Percentiles rank a stretch among this genome's conserved stretches.
These are phyloP conservation scores for Mycena olivaceomarginata DNA, from an alignment of 768 basidiomycete genomes.

Conservation along the genomic window DNA sequence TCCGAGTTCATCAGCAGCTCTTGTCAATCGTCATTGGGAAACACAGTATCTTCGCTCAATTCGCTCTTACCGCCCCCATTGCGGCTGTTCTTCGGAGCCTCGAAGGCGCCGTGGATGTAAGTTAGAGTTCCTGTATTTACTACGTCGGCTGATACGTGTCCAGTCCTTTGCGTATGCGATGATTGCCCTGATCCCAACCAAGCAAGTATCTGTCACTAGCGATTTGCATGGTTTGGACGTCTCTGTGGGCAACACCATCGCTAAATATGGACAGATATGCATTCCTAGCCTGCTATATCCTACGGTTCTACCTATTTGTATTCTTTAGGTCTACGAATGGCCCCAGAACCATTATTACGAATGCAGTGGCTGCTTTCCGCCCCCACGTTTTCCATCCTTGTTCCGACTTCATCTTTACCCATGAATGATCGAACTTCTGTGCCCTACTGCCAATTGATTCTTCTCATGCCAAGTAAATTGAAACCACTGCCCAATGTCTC, in stretches of 20 bases:
- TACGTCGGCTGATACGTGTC: not conserved
- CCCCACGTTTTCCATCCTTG: too few relatives aligned
- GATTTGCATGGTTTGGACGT: not conserved
- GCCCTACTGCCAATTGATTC: too few relatives aligned
- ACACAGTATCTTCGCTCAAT: conserved; percentile 6
- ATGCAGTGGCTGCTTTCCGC: too few relatives aligned
- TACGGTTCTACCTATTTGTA: not conserved
- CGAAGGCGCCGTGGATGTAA: conserved; percentile 11
- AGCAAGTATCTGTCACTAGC: not conserved
- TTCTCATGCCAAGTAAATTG: too few relatives aligned
- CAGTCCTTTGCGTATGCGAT: not conserved
- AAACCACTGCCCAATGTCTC: too few relatives aligned
- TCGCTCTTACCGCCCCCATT: conserved; percentile 10
- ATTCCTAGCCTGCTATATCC: conserved; percentile 2
- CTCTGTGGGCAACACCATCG: conserved; percentile 2
- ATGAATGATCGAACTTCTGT: too few relatives aligned
- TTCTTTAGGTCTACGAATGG: not conserved
- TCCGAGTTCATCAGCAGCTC: not conserved
- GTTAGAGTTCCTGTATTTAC: not conserved
- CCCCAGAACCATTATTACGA: too few relatives aligned
- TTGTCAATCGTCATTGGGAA: conserved; percentile 21
- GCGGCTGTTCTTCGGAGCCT: conserved; percentile 6
- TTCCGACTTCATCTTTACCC: too few relatives aligned
- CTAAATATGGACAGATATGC: not conserved
- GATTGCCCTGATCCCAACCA: not conserved